phyloP scores from a whole-genome alignment of 2,329 filamentous ascomycete species.

The Metarhizium humberi region DNA sequence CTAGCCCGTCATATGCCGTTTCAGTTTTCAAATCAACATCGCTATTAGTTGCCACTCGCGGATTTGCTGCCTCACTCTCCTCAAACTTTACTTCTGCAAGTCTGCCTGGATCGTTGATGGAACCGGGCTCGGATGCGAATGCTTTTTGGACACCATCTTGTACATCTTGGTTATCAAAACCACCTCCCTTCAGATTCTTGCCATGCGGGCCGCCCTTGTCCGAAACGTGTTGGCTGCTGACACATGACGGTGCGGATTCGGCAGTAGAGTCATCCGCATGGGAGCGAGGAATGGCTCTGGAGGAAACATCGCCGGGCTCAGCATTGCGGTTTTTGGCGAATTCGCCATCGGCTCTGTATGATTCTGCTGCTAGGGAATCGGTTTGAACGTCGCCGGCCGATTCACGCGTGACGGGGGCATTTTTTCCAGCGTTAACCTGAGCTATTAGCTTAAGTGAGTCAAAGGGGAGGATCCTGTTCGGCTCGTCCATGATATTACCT shows the following conservation, averaged over 20 bases:
- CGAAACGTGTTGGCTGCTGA: constrained; percentile 22
- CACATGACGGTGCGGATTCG: constrained; percentile 28
- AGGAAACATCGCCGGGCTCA: constrained; percentile 12
- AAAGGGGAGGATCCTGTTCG: not conserved
- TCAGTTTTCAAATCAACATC: constrained; percentile 16
- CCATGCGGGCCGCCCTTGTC: constrained; percentile 29
- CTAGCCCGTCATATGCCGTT: constrained; percentile 22
- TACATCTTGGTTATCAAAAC: constrained; percentile 22
- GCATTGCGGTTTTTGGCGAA: constrained; percentile 52
- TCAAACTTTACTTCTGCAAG: constrained; percentile 34
- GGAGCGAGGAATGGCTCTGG: constrained; percentile 11
- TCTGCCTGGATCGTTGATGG: constrained; percentile 36
- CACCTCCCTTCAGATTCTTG: constrained; percentile 32
- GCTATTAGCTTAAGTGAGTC: not conserved
- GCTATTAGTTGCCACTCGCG: constrained; percentile 16
- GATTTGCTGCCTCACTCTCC: constrained; percentile 12
- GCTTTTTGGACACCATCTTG: constrained; percentile 29
- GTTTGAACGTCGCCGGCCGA: constrained; percentile 52
- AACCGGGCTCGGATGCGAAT: constrained; percentile 34
- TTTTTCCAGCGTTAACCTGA: constrained; percentile 37
- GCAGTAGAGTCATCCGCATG: not conserved
- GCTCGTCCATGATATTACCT: not conserved
- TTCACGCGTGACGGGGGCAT: constrained; percentile 47
- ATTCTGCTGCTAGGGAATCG: constrained; percentile 72
- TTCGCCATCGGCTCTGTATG: constrained; percentile 46